These are phyloP conservation scores for Calonectria pseudoreteaudii DNA, from an alignment of 2,329 filamentous ascomycete species.

Conservation along the genomic window DNA sequence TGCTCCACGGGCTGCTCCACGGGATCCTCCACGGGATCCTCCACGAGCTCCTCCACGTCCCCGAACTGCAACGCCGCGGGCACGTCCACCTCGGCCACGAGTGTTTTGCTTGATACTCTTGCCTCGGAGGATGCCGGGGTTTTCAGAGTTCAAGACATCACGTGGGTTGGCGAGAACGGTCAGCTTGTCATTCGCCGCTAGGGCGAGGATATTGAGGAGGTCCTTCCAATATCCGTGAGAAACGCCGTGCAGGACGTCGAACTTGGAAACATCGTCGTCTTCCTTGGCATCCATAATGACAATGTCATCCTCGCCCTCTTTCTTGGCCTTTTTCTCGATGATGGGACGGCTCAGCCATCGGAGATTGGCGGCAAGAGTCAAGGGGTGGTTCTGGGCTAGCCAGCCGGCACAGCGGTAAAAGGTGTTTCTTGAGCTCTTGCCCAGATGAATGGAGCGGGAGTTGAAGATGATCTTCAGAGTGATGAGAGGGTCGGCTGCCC, in stretches of 20 bases:
- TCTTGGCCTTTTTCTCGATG: conserved; percentile 64
- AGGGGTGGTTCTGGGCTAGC: conserved; percentile 66
- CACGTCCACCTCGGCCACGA: conserved; percentile 12
- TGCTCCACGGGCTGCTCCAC: neutral
- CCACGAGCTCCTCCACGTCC: neutral
- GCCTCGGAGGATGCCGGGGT: conserved; percentile 36
- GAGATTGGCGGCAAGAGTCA: conserved; percentile 65
- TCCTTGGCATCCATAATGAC: conserved; percentile 47
- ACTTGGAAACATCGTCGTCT: conserved; percentile 50
- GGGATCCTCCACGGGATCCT: neutral
- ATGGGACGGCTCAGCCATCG: conserved; percentile 66
- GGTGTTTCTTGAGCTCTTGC: conserved; percentile 60
- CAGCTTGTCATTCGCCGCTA: conserved; percentile 62
- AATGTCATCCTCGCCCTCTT: conserved; percentile 51
- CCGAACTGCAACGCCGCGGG: neutral
- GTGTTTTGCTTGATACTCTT: conserved; percentile 29
- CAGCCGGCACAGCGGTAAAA: conserved; percentile 68
- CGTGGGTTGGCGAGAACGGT: conserved; percentile 53
- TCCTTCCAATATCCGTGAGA: conserved; percentile 74
- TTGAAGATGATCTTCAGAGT: conserved; percentile 73
- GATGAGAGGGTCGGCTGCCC: conserved; percentile 58
- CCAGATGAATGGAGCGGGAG: conserved; percentile 69
- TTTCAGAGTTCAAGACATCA: conserved; percentile 55
- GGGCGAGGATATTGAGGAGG: conserved; percentile 66
- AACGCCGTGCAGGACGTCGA: conserved; percentile 60